Conservation (phyloP, 306 rosid species). For the Canavalia ensiformis region DNA sequence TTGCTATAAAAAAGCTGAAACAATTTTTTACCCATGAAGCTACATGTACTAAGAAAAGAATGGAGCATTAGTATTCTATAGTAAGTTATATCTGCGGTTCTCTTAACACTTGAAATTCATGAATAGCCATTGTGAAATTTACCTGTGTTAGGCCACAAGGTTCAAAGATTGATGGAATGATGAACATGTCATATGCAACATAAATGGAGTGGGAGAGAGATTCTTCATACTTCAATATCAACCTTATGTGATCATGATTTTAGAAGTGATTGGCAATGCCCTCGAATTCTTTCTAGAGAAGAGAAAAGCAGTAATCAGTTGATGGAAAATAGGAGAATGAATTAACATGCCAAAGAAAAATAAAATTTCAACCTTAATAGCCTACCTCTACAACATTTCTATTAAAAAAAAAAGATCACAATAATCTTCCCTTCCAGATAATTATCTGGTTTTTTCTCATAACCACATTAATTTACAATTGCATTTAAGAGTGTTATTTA, state of each 20-base stretch:
- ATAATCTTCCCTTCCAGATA: constrained; percentile 7
- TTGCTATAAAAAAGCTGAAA: not conserved
- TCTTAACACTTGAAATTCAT: not conserved
- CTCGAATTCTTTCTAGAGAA: constrained; percentile 87
- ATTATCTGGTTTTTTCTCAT: not conserved
- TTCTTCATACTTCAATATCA: constrained; percentile 91
- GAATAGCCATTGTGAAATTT: constrained; percentile 35
- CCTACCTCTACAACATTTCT: constrained; percentile 21
- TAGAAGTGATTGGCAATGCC: constrained; percentile 78
- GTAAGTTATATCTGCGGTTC: not conserved
- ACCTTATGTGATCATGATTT: constrained; percentile 77
- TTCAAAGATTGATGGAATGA: constrained; percentile 95
- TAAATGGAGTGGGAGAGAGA: constrained; percentile 88
- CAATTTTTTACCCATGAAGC: constrained; percentile 10
- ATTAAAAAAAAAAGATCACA: not conserved
- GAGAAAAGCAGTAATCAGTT: constrained; percentile 49
- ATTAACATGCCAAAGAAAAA: constrained; percentile 36
- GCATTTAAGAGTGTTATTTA: not conserved
- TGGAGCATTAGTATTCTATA: constrained; percentile 19
- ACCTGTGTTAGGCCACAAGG: constrained; percentile 99
- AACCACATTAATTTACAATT: not conserved
- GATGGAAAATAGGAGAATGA: constrained; percentile 33
- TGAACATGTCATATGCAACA: constrained; percentile 95
- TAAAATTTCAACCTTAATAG: constrained; percentile 21
- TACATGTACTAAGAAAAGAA: constrained; percentile 36